A percentile compares a stretch with the other conserved stretches of the same genome.
These are phyloP conservation scores for Globisporangium uncinulatum DNA, from an alignment of 352 stramenopile genomes.

Conservation along the genomic window DNA sequence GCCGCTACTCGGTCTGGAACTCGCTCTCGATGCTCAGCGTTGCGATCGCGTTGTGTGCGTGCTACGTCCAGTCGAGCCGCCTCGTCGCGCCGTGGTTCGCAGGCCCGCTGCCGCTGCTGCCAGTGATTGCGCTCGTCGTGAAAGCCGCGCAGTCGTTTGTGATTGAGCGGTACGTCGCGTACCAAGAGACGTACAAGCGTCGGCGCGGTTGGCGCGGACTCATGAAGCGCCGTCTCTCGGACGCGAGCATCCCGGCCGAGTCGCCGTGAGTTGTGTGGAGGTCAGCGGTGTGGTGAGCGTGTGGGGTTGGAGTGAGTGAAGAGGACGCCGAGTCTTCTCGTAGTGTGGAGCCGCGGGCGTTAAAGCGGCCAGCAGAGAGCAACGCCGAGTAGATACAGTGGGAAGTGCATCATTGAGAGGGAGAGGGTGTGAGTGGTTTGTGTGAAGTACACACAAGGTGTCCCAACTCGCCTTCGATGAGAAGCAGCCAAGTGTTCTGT, in stretches of 20 bases:
- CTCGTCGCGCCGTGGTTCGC: conserved; percentile 82
- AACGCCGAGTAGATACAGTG: too few species aligned
- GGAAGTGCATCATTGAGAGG: too few species aligned
- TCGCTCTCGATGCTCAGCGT: conserved; percentile 75
- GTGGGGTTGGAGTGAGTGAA: too few species aligned
- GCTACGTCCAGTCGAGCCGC: conserved; percentile 53
- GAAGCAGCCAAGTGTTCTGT: too few species aligned
- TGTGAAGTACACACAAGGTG: too few species aligned
- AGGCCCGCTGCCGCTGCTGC: conserved; percentile 59
- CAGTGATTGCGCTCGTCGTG: conserved; percentile 52
- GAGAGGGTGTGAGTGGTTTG: too few species aligned
- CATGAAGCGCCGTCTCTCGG: conserved; percentile 77
- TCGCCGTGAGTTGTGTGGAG: conserved; percentile 24
- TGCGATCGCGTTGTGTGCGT: conserved; percentile 56
- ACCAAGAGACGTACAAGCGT: conserved; percentile 68
- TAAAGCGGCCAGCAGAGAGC: too few species aligned
- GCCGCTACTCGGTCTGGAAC: conserved; percentile 76
- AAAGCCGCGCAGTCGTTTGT: conserved; percentile 67
- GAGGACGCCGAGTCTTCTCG: too few species aligned
- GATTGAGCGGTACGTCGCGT: conserved; percentile 72
- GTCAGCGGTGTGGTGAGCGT: too few species aligned
- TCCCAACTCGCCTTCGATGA: too few species aligned
- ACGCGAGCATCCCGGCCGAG: conserved; percentile 65
- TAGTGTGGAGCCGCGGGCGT: too few species aligned
- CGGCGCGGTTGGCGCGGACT: conserved; percentile 73